Evolutionary conservation across 1,284 basidiomycete genomes (phyloP).

Genomic region (Lignosus rhinocerotis): DNA sequence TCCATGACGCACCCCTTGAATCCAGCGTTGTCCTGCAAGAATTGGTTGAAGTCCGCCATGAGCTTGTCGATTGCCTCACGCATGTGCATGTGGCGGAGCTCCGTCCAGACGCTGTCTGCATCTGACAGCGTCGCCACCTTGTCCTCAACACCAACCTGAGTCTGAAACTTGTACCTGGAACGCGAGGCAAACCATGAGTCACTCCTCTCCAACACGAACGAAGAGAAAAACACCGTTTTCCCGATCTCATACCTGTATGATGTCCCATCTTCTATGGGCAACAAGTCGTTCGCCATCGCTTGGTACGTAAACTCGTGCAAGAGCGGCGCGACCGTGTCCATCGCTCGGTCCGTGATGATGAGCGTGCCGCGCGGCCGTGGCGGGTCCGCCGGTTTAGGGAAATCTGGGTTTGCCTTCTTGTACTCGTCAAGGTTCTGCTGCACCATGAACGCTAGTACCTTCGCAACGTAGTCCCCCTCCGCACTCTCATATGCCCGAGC

Average conservation of each 20-base stretch:
- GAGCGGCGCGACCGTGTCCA: conserved; percentile 91
- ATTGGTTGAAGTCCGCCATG: conserved; percentile 93
- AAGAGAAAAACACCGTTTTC: no score
- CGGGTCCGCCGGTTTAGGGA: conserved; percentile 72
- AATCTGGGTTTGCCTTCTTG: conserved; percentile 82
- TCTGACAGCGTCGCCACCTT: conserved; percentile 86
- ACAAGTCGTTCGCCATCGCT: conserved; percentile 95
- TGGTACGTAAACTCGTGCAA: conserved; percentile 99
- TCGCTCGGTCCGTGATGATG: conserved; percentile 92
- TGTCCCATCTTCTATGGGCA: conserved; percentile 84
- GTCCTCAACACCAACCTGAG: conserved; percentile 84
- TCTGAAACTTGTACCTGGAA: conserved; percentile 83
- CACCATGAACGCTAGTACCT: conserved; percentile 80
- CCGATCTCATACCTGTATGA: conserved; percentile 73
- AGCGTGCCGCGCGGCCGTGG: conserved; percentile 79
- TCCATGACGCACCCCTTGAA: conserved; percentile 70
- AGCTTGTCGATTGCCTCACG: conserved; percentile 96
- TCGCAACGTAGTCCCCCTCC: conserved; percentile 74
- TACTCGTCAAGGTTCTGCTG: conserved; percentile 84
- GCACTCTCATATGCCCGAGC: conserved; percentile 65
- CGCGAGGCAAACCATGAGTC: background rate
- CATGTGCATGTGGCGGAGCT: conserved; percentile 97
- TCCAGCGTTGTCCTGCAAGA: conserved; percentile 90
- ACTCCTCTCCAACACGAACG: background rate
- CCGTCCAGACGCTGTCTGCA: conserved; percentile 88